Evolutionary conservation across 345 rosid species (phyloP).

Genomic region (Eucalyptus grandis): DNA sequence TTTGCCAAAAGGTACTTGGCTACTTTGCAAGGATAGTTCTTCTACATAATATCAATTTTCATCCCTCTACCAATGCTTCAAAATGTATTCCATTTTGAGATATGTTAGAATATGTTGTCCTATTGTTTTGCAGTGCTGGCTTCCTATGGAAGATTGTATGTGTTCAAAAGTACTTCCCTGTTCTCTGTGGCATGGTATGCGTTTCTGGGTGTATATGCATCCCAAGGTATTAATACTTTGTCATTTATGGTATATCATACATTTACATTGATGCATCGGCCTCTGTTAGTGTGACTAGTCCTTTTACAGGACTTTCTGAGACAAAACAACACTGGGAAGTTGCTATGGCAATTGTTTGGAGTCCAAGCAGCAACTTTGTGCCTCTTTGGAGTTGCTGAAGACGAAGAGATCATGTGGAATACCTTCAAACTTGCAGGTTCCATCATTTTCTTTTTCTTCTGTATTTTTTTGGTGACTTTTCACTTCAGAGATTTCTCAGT

Average conservation of each 20-base stretch:
- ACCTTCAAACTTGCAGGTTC: slow-evolving; percentile 70
- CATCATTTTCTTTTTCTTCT: background rate
- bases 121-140: slow-evolving; percentile 73
- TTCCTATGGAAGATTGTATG: slow-evolving; percentile 92
- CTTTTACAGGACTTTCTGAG: slow-evolving; percentile 70
- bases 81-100: background rate
- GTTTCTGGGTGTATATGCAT: slow-evolving; percentile 96
- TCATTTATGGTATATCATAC: background rate
- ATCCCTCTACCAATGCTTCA: background rate
- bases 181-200: slow-evolving; percentile 52
- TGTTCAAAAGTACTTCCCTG: slow-evolving; percentile 52
- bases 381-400: slow-evolving; percentile 79
- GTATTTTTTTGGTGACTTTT: background rate
- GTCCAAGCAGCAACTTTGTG: slow-evolving; percentile 73
- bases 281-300: background rate
- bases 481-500: background rate
- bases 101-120: background rate
- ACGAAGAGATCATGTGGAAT: slow-evolving; percentile 89
- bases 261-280: background rate
- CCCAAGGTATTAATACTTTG: slow-evolving; percentile 59
- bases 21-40: background rate
- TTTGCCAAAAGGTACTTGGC: slow-evolving; percentile 68
- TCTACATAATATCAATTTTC: background rate
- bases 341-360: slow-evolving; percentile 89
- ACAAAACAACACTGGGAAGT: slow-evolving; percentile 95